These are phyloP conservation scores for Sextonia rubra DNA, from an alignment of 164 flowering plant species.

Conservation along the genomic window DNA sequence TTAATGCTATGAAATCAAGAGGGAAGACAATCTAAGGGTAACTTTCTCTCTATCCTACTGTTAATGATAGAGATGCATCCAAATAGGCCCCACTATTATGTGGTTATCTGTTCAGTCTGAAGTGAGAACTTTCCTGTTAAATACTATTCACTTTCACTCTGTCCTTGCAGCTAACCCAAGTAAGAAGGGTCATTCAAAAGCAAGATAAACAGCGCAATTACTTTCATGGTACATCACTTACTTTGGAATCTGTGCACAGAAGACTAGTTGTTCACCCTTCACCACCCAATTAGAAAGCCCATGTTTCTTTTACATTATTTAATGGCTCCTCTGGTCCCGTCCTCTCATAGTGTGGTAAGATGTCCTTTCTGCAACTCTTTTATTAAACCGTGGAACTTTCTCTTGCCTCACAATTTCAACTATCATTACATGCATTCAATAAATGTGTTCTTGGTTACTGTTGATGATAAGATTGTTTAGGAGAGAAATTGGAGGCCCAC, in stretches of 20 bases:
- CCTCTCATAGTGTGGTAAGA: neutral
- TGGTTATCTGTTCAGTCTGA: no score
- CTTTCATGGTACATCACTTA: conserved; percentile 10
- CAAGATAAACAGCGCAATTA: conserved; percentile 10
- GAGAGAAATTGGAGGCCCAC: neutral
- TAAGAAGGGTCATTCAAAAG: neutral
- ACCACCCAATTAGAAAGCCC: conserved; percentile 1
- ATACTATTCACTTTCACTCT: no score
- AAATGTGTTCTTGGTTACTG: no score
- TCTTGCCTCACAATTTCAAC: neutral
- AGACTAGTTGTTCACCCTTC: neutral
- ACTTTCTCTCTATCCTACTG: no score
- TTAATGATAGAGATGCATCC: no score
- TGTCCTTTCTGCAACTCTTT: conserved; percentile 3
- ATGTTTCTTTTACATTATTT: neutral
- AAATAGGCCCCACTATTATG: no score
- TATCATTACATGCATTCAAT: neutral
- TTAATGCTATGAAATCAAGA: no score
- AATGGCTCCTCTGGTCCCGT: neutral
- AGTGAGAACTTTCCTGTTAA: no score
- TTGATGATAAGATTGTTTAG: no score
- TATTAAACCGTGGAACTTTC: neutral
- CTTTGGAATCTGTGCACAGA: conserved; percentile 4
- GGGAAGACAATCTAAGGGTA: no score
- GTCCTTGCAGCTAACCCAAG: neutral